Percentiles rank a stretch among this genome's conserved stretches.
Conservation (phyloP, 2,329 filamentous ascomycete species). For the Colletotrichum shisoi region DNA sequence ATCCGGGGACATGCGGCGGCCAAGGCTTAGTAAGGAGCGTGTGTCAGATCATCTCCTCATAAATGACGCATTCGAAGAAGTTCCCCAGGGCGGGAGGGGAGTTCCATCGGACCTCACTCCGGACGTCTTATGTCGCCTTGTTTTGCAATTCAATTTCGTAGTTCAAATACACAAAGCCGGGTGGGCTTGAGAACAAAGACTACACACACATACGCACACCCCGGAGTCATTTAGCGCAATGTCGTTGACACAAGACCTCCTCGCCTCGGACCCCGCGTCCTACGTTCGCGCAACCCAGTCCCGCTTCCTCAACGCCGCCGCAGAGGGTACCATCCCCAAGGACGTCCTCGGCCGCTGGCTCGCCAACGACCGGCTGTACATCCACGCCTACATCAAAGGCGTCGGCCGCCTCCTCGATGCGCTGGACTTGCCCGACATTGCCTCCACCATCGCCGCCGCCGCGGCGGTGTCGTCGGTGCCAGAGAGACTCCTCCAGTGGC, state of each 20-base stretch:
- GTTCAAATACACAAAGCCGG: neutral
- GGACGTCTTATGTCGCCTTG: neutral
- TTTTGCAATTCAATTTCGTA: too few species aligned
- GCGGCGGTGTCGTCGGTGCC: constrained; percentile 38
- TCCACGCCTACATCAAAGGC: constrained; percentile 73
- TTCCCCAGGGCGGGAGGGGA: neutral
- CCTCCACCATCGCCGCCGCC: constrained; percentile 13
- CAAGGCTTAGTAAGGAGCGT: constrained; percentile 29
- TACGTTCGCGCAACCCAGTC: constrained; percentile 69
- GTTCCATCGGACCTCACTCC: neutral
- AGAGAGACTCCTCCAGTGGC: constrained; percentile 63
- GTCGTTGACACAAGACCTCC: constrained; percentile 64
- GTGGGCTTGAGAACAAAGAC: neutral
- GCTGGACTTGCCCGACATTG: constrained; percentile 60
- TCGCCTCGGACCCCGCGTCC: constrained; percentile 55
- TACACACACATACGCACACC: neutral
- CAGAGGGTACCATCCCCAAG: constrained; percentile 67
- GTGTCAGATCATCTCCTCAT: neutral
- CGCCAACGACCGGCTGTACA: constrained; percentile 74
- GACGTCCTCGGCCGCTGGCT: constrained; percentile 70
- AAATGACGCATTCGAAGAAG: neutral
- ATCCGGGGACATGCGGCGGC: constrained; percentile 19
- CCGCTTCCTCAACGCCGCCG: constrained; percentile 71
- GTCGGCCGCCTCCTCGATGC: constrained; percentile 70
- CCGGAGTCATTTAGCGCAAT: neutral